These are phyloP conservation scores for Pseudogymnoascus sp. DNA, from an alignment of 2,329 filamentous ascomycete genomes.

Conservation along the genomic window DNA sequence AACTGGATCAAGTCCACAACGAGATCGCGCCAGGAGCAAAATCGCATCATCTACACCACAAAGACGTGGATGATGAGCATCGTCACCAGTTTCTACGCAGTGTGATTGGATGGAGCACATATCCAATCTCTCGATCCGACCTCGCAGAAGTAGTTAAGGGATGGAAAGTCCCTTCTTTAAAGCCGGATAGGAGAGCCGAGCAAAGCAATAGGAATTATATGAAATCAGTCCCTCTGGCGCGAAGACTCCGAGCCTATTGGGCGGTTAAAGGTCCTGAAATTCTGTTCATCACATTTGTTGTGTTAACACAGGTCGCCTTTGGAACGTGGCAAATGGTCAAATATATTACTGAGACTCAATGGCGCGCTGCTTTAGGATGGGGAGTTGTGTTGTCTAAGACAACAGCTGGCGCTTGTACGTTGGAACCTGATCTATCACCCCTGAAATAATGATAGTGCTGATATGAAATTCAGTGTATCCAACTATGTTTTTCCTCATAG, in stretches of 20 bases:
- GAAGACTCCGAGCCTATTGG: constrained; percentile 44
- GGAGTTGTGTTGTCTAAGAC: constrained; percentile 48
- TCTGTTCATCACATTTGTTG: constrained; percentile 40
- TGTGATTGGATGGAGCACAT: constrained; percentile 37
- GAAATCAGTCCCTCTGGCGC: constrained; percentile 36
- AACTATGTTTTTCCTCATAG: constrained; percentile 49
- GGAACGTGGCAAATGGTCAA: constrained; percentile 49
- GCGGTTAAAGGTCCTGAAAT: constrained; percentile 46
- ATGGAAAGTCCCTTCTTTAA: constrained; percentile 42
- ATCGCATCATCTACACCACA: constrained; percentile 37
- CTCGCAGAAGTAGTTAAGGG: constrained; percentile 37
- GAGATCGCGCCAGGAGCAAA: constrained; percentile 41
- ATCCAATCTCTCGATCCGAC: constrained; percentile 37
- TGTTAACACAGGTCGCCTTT: constrained; percentile 41
- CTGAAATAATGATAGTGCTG: too few relatives aligned
- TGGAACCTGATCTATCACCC: too few relatives aligned
- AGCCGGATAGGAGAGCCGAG: constrained; percentile 39
- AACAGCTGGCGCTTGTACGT: constrained; percentile 37
- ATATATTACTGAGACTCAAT: constrained; percentile 37
- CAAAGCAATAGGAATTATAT: constrained; percentile 38
- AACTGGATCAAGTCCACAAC: constrained; percentile 44
- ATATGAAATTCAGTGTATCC: constrained; percentile 35
- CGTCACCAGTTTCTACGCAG: constrained; percentile 44
- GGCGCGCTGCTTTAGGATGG: constrained; percentile 45
- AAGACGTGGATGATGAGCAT: constrained; percentile 30